Evolutionary conservation across 805 yeast genomes (phyloP).

Genomic region (Kodamaea restingae): DNA sequence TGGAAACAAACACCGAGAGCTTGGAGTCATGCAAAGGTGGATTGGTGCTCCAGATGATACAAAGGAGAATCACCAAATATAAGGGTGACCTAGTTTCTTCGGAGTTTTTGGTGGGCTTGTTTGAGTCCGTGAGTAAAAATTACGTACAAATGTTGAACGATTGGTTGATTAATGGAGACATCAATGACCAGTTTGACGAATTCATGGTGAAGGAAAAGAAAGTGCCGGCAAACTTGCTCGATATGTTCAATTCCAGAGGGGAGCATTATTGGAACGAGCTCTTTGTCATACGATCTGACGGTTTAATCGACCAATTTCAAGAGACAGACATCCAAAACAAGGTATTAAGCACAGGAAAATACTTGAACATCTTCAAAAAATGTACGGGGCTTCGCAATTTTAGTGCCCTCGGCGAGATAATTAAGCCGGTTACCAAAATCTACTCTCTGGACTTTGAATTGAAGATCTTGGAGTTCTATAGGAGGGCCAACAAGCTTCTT

Average conservation of each 20-base stretch:
- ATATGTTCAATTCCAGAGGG: slow-evolving; percentile 33
- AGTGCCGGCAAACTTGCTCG: slow-evolving; percentile 23
- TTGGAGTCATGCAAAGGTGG: slow-evolving; percentile 76
- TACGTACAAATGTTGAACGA: slow-evolving; percentile 64
- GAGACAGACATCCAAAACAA: slow-evolving; percentile 53
- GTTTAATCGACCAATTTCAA: slow-evolving; percentile 63
- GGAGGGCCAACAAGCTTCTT: slow-evolving; percentile 61
- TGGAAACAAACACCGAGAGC: slow-evolving; percentile 48
- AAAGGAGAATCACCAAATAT: slow-evolving; percentile 49
- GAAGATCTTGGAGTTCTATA: slow-evolving; percentile 57
- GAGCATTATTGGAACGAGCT: slow-evolving; percentile 74
- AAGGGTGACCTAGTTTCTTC: slow-evolving; percentile 63
- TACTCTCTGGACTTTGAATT: slow-evolving; percentile 47
- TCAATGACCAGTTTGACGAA: slow-evolving; percentile 79
- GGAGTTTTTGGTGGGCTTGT: slow-evolving; percentile 48
- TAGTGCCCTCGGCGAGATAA: slow-evolving; percentile 22
- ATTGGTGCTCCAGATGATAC: slow-evolving; percentile 57
- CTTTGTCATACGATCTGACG: slow-evolving; percentile 70
- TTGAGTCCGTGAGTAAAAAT: slow-evolving; percentile 54
- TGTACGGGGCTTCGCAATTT: slow-evolving; percentile 49
- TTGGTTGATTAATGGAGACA: slow-evolving; percentile 76
- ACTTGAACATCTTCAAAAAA: slow-evolving; percentile 64
- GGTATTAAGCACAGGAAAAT: slow-evolving; percentile 79
- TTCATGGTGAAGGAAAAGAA: slow-evolving; percentile 60
- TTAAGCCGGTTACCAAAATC: slow-evolving; percentile 26